These are phyloP conservation scores for Coniochaeta sp. DNA, from an alignment of 2,329 filamentous ascomycete genomes.

Conservation along the genomic window DNA sequence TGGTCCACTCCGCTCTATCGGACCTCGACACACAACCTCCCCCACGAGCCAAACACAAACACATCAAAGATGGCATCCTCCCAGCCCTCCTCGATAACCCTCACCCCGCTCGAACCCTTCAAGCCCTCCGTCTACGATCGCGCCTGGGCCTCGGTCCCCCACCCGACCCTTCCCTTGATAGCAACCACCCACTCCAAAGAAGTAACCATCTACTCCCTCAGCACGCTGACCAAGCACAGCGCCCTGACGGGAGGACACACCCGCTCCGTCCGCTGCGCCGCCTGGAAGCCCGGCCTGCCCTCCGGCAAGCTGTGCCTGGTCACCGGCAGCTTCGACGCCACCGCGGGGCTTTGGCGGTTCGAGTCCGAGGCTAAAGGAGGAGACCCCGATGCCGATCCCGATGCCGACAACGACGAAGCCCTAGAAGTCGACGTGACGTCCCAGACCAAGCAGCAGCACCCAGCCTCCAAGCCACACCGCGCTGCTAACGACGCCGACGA, in stretches of 20 bases:
- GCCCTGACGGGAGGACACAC: slow-evolving; percentile 81
- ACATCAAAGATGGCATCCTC: background rate
- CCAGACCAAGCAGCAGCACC: background rate
- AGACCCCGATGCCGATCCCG: too few relatives aligned
- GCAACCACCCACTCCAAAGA: slow-evolving; percentile 84
- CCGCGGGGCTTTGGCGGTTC: slow-evolving; percentile 75
- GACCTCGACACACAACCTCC: background rate
- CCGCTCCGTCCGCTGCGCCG: slow-evolving; percentile 74
- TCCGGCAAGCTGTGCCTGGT: slow-evolving; percentile 67
- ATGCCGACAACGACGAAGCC: slow-evolving; percentile 12
- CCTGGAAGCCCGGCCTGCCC: slow-evolving; percentile 74
- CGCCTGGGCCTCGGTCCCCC: slow-evolving; percentile 78
- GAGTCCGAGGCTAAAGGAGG: slow-evolving; percentile 34
- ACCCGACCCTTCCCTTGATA: slow-evolving; percentile 79
- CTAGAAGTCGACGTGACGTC: slow-evolving; percentile 35
- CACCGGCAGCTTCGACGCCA: slow-evolving; percentile 89
- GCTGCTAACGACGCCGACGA: background rate
- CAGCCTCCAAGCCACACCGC: background rate
- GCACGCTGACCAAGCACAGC: slow-evolving; percentile 70
- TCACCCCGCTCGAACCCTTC: slow-evolving; percentile 41
- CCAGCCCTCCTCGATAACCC: slow-evolving; percentile 6
- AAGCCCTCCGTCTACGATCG: slow-evolving; percentile 57
- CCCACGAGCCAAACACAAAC: background rate
- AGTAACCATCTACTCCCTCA: slow-evolving; percentile 83
- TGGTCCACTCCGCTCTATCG: background rate